phyloP scores from a whole-genome alignment of 2,329 filamentous ascomycete genomes.

The Colletotrichum sp. region DNA sequence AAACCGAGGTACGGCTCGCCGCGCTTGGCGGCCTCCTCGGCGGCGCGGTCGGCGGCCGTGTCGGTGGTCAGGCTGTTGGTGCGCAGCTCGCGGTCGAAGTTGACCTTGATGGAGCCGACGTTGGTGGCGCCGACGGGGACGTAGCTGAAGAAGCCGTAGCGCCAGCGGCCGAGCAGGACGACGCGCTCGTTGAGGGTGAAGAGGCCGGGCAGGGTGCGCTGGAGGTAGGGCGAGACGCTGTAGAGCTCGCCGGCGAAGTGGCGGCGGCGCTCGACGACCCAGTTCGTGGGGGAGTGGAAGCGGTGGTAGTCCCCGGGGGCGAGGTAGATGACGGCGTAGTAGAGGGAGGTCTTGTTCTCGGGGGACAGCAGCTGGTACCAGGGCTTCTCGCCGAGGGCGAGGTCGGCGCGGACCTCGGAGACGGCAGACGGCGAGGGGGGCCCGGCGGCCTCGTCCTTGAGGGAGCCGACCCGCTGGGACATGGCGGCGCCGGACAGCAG shows the following conservation, averaged over 20 bases:
- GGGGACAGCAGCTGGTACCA: slow-evolving; percentile 74
- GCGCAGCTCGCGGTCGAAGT: slow-evolving; percentile 93
- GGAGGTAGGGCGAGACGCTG: slow-evolving; percentile 93
- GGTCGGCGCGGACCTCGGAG: slow-evolving; percentile 81
- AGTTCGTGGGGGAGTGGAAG: slow-evolving; percentile 93
- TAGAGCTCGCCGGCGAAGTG: slow-evolving; percentile 98
- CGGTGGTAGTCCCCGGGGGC: slow-evolving; percentile 98
- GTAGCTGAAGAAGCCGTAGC: slow-evolving; percentile 96
- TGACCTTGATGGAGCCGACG: slow-evolving; percentile 94
- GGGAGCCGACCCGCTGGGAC: slow-evolving; percentile 50
- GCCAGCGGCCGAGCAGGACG: slow-evolving; percentile 91
- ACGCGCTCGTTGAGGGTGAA: slow-evolving; percentile 98
- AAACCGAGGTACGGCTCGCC: slow-evolving; percentile 91
- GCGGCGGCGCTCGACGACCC: slow-evolving; percentile 93
- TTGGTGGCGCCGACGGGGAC: slow-evolving; percentile 97
- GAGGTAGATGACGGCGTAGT: slow-evolving; percentile 95
- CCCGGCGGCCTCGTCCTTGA: slow-evolving; percentile 75
- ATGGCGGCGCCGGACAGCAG: slow-evolving; percentile 76
- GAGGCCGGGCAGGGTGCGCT: slow-evolving; percentile 88
- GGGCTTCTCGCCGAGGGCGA: slow-evolving; percentile 73
- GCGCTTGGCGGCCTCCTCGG: slow-evolving; percentile 74
- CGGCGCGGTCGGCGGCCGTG: slow-evolving; percentile 86
- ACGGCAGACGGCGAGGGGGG: slow-evolving; percentile 72
- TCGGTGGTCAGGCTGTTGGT: slow-evolving; percentile 94
- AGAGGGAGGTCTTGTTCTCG: slow-evolving; percentile 74